Evolutionary conservation across 768 basidiomycete species (phyloP).

Genomic region (Rhizopogon vesiculosus): DNA sequence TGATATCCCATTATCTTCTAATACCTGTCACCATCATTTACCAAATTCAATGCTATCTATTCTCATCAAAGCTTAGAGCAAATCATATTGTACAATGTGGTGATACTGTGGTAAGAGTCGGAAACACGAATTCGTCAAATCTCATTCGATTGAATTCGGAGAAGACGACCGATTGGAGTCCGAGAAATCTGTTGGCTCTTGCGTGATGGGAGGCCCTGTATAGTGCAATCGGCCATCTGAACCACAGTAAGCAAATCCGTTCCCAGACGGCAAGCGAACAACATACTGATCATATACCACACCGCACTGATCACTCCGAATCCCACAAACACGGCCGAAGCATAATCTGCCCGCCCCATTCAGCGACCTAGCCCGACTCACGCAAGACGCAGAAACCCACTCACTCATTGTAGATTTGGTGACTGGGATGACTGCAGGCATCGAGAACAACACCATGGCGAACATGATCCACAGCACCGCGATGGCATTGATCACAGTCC

Average conservation of each 20-base stretch:
- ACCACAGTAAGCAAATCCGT: neutral
- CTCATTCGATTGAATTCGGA: neutral
- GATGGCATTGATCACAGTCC: conserved; percentile 40
- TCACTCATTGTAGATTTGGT: conserved; percentile 45
- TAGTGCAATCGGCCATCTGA: conserved; percentile 42
- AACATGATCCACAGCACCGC: conserved; percentile 59
- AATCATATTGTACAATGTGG: too few relatives aligned
- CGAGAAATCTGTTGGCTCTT: conserved; percentile 4
- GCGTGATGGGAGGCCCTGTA: conserved; percentile 36
- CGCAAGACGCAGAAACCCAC: conserved; percentile 5
- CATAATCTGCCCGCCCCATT: conserved; percentile 43
- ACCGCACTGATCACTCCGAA: conserved; percentile 52
- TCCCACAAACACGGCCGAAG: conserved; percentile 62
- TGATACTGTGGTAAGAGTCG: neutral
- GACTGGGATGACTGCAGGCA: conserved; percentile 60
- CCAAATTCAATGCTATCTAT: neutral
- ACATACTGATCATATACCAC: conserved; percentile 59
- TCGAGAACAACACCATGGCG: conserved; percentile 62
- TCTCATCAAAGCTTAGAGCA: neutral
- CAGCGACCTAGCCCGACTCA: neutral
- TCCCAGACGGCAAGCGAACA: neutral
- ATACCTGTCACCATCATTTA: conserved; percentile 2
- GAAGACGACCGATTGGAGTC: neutral
- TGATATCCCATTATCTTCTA: conserved; percentile 10
- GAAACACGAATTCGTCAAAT: too few relatives aligned